These are phyloP conservation scores for Penicillium italicum DNA, from an alignment of 2,329 filamentous ascomycete species.

Conservation along the genomic window DNA sequence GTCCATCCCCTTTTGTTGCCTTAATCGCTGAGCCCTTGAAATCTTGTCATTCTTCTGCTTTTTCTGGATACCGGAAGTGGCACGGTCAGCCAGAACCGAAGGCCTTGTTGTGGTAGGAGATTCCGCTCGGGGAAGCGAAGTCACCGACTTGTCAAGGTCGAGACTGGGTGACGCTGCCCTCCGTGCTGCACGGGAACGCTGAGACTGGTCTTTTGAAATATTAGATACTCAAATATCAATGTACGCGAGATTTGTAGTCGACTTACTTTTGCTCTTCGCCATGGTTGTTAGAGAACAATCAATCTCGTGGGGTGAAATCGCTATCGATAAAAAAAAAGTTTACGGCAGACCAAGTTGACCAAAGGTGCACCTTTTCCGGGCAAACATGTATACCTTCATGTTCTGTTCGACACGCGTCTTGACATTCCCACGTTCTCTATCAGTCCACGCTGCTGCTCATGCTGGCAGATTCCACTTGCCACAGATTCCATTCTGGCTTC, in stretches of 20 bases:
- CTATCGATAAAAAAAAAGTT: conserved; percentile 39
- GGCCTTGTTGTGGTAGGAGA: conserved; percentile 39
- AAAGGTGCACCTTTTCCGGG: conserved; percentile 19
- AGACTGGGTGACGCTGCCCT: conserved; percentile 55
- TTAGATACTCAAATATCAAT: conserved; percentile 7
- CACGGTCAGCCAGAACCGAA: conserved; percentile 49
- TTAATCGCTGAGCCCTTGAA: conserved; percentile 52
- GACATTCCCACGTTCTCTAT: neutral
- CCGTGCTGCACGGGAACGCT: conserved; percentile 58
- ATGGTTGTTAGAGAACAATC: conserved; percentile 28
- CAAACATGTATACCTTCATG: conserved; percentile 11
- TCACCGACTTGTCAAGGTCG: conserved; percentile 51
- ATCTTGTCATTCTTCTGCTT: conserved; percentile 49
- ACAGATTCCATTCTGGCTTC: conserved; percentile 14
- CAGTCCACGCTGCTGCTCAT: conserved; percentile 12
- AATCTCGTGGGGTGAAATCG: conserved; percentile 28
- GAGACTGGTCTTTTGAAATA: conserved; percentile 45
- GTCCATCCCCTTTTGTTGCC: conserved; percentile 55
- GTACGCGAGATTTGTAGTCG: neutral
- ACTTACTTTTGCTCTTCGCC: conserved; percentile 40
- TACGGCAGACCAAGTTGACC: conserved; percentile 30
- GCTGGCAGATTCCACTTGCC: conserved; percentile 19
- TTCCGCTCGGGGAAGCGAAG: conserved; percentile 40
- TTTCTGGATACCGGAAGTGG: conserved; percentile 52
- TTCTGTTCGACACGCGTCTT: neutral